These are phyloP conservation scores for Brettanomyces sp. DNA, from an alignment of 805 yeast species.

Conservation along the genomic window DNA sequence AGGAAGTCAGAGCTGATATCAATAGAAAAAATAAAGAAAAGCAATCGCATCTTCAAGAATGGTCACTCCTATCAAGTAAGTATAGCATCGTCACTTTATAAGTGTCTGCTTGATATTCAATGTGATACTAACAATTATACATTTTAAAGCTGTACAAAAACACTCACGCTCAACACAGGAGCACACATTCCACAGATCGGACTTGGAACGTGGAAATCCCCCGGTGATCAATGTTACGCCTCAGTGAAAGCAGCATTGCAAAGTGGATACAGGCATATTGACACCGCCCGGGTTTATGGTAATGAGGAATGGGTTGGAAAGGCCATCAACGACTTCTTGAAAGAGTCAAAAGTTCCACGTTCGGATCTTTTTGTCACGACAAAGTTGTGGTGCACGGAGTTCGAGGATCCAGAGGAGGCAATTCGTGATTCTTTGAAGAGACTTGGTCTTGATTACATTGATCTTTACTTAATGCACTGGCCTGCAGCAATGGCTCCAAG, in stretches of 20 bases:
- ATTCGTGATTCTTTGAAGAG: constrained; percentile 40
- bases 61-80: too few relatives aligned
- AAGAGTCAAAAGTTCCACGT: constrained; percentile 50
- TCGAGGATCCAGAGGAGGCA: constrained; percentile 33
- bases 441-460: constrained; percentile 52
- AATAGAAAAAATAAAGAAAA: too few relatives aligned
- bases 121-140: too few relatives aligned
- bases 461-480: constrained; percentile 61
- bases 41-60: too few relatives aligned
- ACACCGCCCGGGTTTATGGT: constrained; percentile 61
- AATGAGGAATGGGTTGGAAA: constrained; percentile 54
- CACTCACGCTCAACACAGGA: constrained; percentile 3
- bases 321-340: constrained; percentile 37
- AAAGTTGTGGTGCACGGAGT: constrained; percentile 44
- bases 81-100: too few relatives aligned
- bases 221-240: constrained; percentile 36
- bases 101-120: too few relatives aligned
- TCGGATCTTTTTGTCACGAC: constrained; percentile 53
- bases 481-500: constrained; percentile 39
- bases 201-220: constrained; percentile 13
- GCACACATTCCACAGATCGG: constrained; percentile 27
- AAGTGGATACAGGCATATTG: constrained; percentile 69
- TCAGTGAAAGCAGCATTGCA: constrained; percentile 55
- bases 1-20: too few relatives aligned
- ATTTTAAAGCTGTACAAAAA: constrained; percentile 3